phyloP scores from a whole-genome alignment of 176 grass and related monocot genomes.

The Triticum timopheevii region DNA sequence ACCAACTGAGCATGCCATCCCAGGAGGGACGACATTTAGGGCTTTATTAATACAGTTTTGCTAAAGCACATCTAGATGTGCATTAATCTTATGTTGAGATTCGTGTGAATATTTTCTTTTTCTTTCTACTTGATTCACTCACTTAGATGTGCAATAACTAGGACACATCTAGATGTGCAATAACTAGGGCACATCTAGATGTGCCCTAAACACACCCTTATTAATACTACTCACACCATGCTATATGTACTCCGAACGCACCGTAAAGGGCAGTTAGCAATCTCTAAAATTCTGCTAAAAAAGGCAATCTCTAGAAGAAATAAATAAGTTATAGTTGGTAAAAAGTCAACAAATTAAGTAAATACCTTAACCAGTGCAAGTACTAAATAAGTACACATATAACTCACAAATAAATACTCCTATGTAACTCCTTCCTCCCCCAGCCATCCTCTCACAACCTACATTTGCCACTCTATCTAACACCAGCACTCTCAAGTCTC shows the following conservation, averaged over 20 bases:
- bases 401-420: not conserved
- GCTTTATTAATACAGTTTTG: not conserved
- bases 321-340: not conserved
- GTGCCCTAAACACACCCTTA: too few species aligned
- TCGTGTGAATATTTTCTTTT: too few species aligned
- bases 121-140: too few species aligned
- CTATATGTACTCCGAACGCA: not conserved
- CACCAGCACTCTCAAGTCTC: not conserved
- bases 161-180: too few species aligned
- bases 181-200: too few species aligned
- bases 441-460: not conserved
- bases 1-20: too few species aligned
- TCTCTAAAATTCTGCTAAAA: too few species aligned
- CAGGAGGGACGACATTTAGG: not conserved
- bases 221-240: not conserved
- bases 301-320: not conserved
- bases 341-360: not conserved
- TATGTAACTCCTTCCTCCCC: not conserved
- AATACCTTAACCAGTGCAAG: not conserved
- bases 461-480: not conserved
- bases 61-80: too few species aligned
- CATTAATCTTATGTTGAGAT: too few species aligned
- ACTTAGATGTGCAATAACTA: too few species aligned
- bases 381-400: not conserved
- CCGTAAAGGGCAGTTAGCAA: not conserved